These are phyloP conservation scores for Maudiozyma barnettii DNA, from an alignment of 805 yeast genomes.

Conservation along the genomic window DNA sequence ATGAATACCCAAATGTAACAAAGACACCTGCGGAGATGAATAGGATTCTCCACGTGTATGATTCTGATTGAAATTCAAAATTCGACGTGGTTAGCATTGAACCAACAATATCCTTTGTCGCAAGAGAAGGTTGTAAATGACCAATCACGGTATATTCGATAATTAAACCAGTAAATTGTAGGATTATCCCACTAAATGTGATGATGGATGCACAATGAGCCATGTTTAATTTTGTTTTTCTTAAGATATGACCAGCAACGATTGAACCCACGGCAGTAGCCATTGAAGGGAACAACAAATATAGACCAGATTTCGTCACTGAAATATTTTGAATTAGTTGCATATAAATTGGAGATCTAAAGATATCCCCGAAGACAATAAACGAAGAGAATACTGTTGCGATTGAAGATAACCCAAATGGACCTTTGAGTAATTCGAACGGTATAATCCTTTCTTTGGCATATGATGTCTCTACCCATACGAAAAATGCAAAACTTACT, in stretches of 20 bases:
- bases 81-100: slow-evolving; percentile 1
- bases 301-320: slow-evolving; percentile 45
- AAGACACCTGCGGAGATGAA: slow-evolving; percentile 28
- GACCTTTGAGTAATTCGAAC: slow-evolving; percentile 39
- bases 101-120: slow-evolving; percentile 1
- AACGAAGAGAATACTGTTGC: slow-evolving; percentile 38
- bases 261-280: slow-evolving; percentile 46
- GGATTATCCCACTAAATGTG: slow-evolving; percentile 13
- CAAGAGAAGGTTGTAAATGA: slow-evolving; percentile 14
- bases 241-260: slow-evolving; percentile 39
- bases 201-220: slow-evolving; percentile 24
- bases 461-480: slow-evolving; percentile 28
- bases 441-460: slow-evolving; percentile 53
- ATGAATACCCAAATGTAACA: slow-evolving; percentile 42
- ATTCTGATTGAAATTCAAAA: slow-evolving; percentile 9
- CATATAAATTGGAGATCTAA: slow-evolving; percentile 51
- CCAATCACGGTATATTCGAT: slow-evolving; percentile 13
- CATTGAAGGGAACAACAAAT: slow-evolving; percentile 47
- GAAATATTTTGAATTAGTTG: slow-evolving; percentile 43
- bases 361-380: slow-evolving; percentile 40
- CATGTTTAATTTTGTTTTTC: slow-evolving; percentile 28
- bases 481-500: slow-evolving; percentile 28
- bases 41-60: slow-evolving; percentile 25
- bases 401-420: slow-evolving; percentile 46
- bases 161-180: slow-evolving; percentile 18